These are phyloP conservation scores for Herpetomonas tarakana DNA, from an alignment of 208 protist species.

Conservation along the genomic window DNA sequence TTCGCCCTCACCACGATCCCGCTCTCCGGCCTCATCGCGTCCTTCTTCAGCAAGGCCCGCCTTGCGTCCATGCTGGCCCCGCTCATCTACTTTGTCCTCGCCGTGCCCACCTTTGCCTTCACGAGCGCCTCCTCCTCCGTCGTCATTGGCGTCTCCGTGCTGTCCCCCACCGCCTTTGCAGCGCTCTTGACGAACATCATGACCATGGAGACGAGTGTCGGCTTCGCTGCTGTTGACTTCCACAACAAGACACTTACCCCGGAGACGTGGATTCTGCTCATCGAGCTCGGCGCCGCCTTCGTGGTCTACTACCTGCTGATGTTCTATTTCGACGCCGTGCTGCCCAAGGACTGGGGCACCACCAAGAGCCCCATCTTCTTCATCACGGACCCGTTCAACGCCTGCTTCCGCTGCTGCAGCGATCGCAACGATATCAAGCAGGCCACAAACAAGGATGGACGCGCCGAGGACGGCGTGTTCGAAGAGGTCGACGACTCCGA, in stretches of 20 bases:
- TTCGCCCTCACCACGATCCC: constrained; percentile 36
- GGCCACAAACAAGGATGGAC: constrained; percentile 5
- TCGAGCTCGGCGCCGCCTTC: constrained; percentile 30
- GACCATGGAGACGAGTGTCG: constrained; percentile 14
- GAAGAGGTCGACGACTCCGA: constrained; percentile 20
- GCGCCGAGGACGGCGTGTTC: constrained; percentile 21
- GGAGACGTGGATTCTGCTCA: constrained; percentile 17
- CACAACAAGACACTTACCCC: constrained; percentile 16
- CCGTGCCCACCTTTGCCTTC: constrained; percentile 22
- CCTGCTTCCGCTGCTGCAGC: constrained; percentile 3
- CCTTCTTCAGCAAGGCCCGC: constrained; percentile 49
- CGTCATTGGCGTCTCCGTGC: constrained; percentile 12
- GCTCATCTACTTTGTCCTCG: constrained; percentile 38
- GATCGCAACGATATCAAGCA: constrained; percentile 18
- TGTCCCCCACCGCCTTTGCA: constrained; percentile 33
- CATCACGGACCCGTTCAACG: constrained; percentile 20
- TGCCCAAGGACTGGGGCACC: constrained; percentile 35
- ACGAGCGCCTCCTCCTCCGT: constrained; percentile 13
- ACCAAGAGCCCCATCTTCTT: constrained; percentile 36
- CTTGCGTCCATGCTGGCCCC: constrained; percentile 37
- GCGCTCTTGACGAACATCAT: constrained; percentile 31
- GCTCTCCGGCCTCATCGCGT: constrained; percentile 25
- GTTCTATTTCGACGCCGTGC: constrained; percentile 43
- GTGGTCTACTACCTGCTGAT: constrained; percentile 49
- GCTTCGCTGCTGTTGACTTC: constrained; percentile 18